These are phyloP conservation scores for Harrya chromipes DNA, from an alignment of 768 basidiomycete genomes.

Conservation along the genomic window DNA sequence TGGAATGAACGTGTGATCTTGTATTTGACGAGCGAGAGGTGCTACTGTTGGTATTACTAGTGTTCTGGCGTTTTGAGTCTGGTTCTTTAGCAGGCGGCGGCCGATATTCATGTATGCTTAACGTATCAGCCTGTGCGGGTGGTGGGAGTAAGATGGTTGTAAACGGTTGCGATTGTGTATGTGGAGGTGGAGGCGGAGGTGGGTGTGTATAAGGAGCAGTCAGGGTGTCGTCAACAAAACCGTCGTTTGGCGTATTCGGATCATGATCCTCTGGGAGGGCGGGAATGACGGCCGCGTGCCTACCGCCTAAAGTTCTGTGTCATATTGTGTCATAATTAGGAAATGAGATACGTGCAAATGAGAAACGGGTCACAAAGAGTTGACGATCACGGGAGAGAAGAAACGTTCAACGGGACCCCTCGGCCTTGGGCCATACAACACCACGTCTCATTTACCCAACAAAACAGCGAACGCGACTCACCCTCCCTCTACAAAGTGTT, in stretches of 20 bases:
- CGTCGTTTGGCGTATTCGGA: slow-evolving; percentile 32
- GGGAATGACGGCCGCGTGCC: slow-evolving; percentile 79
- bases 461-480: slow-evolving; percentile 40
- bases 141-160: slow-evolving; percentile 32
- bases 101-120: slow-evolving; percentile 33
- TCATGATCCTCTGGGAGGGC: slow-evolving; percentile 76
- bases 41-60: background rate
- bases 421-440: slow-evolving; percentile 11
- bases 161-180: slow-evolving; percentile 24
- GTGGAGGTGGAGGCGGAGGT: slow-evolving; percentile 18
- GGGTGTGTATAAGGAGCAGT: slow-evolving; percentile 17
- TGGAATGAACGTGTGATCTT: slow-evolving; percentile 12
- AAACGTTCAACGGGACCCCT: slow-evolving; percentile 1
- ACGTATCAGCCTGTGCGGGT: slow-evolving; percentile 23
- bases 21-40: slow-evolving; percentile 10
- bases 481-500: slow-evolving; percentile 84
- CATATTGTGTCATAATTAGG: slow-evolving; percentile 31
- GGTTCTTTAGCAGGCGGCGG: slow-evolving; percentile 23
- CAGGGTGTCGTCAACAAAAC: slow-evolving; percentile 22
- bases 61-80: slow-evolving; percentile 20
- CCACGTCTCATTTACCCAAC: slow-evolving; percentile 9
- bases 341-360: slow-evolving; percentile 25
- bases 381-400: slow-evolving; percentile 10
- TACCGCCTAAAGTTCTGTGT: slow-evolving; percentile 69
- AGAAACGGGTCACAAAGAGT: slow-evolving; percentile 17